These are phyloP conservation scores for Clarireedia monteithiana DNA, from an alignment of 2,329 filamentous ascomycete genomes.

Conservation along the genomic window DNA sequence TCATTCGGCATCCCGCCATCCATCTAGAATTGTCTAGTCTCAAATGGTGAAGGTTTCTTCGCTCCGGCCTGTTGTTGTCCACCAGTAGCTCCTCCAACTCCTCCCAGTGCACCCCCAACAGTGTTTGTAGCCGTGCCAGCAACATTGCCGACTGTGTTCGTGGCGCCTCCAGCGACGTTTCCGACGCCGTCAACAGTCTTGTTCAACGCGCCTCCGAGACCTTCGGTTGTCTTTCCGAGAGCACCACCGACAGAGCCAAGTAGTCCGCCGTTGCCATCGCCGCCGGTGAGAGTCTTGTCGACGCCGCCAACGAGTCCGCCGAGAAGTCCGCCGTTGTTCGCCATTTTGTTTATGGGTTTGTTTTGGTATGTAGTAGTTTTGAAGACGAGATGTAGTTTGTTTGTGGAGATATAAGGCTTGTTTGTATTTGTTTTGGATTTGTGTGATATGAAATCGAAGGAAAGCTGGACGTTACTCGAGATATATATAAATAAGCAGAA, in stretches of 20 bases:
- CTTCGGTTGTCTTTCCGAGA: slow-evolving; percentile 31
- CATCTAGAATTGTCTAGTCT: background rate
- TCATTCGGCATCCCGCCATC: background rate
- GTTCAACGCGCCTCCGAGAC: slow-evolving; percentile 29
- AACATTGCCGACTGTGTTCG: slow-evolving; percentile 4
- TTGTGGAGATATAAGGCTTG: background rate
- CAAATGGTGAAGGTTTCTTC: too few species aligned
- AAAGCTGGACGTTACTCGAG: too few species aligned
- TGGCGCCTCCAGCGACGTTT: slow-evolving; percentile 27
- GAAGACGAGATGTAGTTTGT: background rate
- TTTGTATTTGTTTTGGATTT: background rate
- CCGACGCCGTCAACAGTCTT: slow-evolving; percentile 28
- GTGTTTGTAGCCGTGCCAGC: slow-evolving; percentile 1
- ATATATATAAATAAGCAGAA: background rate
- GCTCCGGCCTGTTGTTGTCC: slow-evolving; percentile 6
- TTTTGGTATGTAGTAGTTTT: background rate
- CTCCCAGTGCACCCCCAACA: background rate
- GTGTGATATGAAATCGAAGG: background rate
- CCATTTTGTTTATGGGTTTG: background rate
- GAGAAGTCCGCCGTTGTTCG: slow-evolving; percentile 10
- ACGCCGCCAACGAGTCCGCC: slow-evolving; percentile 25
- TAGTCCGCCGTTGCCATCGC: slow-evolving; percentile 33
- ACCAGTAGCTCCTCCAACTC: background rate
- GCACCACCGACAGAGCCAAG: slow-evolving; percentile 28
- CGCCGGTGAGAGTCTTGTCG: slow-evolving; percentile 34